phyloP scores from a whole-genome alignment of 495 filamentous ascomycete species.

The Amniculicola lignicola region DNA sequence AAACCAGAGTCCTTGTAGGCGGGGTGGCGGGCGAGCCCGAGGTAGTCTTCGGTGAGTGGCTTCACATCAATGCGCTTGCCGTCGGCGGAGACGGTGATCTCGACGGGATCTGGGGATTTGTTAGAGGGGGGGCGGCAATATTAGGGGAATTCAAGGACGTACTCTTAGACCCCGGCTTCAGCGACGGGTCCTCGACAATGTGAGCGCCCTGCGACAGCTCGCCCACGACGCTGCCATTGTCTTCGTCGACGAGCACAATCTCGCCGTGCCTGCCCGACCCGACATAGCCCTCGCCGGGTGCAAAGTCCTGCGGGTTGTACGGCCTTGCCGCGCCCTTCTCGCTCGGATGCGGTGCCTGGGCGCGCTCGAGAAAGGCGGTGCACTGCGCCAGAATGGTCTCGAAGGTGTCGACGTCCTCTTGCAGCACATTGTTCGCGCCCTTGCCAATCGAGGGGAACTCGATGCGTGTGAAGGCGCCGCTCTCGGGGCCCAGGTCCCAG shows the following conservation, averaged over 20 bases:
- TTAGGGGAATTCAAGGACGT: constrained; percentile 25
- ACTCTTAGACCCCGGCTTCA: constrained; percentile 88
- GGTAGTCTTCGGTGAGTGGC: constrained; percentile 74
- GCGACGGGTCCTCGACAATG: constrained; percentile 66
- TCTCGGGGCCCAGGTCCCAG: constrained; percentile 84
- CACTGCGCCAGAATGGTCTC: constrained; percentile 95
- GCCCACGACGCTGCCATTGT: constrained; percentile 88
- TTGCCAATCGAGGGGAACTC: constrained; percentile 75
- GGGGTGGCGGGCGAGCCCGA: constrained; percentile 77
- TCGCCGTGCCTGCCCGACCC: constrained; percentile 52
- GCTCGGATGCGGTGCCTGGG: constrained; percentile 45
- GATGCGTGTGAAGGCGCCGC: constrained; percentile 84
- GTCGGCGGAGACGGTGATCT: constrained; percentile 77
- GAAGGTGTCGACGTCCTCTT: constrained; percentile 94
- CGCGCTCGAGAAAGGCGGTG: constrained; percentile 83
- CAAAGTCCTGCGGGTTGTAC: constrained; percentile 80
- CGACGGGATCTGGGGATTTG: constrained; percentile 70
- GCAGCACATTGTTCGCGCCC: constrained; percentile 60
- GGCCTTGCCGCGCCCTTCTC: constrained; percentile 47
- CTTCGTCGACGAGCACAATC: constrained; percentile 93
- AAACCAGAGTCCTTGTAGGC: constrained; percentile 82
- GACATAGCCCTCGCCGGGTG: constrained; percentile 74
- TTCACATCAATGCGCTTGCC: constrained; percentile 69
- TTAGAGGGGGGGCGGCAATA: constrained; percentile 22
- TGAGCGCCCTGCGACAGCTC: constrained; percentile 81